Evolutionary conservation across 2,329 filamentous ascomycete species (phyloP), one percentile per base, ranked within the genome.

Genomic region (Fonsecaea nubica): DNA sequence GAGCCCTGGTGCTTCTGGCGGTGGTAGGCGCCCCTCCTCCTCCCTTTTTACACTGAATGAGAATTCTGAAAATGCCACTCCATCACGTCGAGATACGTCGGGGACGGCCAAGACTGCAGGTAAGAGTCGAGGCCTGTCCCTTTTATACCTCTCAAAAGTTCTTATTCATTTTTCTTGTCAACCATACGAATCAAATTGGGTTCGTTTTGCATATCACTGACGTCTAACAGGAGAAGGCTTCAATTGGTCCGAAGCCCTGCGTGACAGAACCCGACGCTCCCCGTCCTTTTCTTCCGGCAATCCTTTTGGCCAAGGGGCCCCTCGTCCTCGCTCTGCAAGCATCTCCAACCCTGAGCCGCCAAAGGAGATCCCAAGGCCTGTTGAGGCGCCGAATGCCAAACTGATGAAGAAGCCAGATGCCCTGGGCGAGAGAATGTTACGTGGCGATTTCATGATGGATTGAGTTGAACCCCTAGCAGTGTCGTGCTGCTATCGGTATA

Each of bases 181-280:
- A 50, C 5, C 18, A 25, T 13, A 21, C 45, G 25, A 21, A 50
- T 4, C 18, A 6, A 25, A 50, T 18, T 50, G 18, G 10, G 18
- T 21, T 50, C 7, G 6, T 10, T 50, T 25, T 2, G 21, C 32
- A 58, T 21, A 12, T 21, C 18, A 59, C 65, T 70, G 45, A 69
- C 57, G 30, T 4, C 40, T 12, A 70, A 81, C 87, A 93, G 91
- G 92, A 85, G 92, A 95, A 85, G 92, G 92, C 79, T 97, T 96
- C 86, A 96, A 96, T 82, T 97, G 94, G 91, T 92, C 92, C 77
- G 94, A 97, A 83, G 93, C 96, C 83, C 88, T 97, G 84, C 92
- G 93, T 80, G 90, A 89, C 75, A 91, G 93, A 77, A 93, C 93
- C 74, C 92, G 96, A 82, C 93, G 92, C 80, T 90, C 88, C 59